Base-by-base conservation (phyloP, 2,329 filamentous ascomycete genomes). In the Botrytis tulipae region DNA sequence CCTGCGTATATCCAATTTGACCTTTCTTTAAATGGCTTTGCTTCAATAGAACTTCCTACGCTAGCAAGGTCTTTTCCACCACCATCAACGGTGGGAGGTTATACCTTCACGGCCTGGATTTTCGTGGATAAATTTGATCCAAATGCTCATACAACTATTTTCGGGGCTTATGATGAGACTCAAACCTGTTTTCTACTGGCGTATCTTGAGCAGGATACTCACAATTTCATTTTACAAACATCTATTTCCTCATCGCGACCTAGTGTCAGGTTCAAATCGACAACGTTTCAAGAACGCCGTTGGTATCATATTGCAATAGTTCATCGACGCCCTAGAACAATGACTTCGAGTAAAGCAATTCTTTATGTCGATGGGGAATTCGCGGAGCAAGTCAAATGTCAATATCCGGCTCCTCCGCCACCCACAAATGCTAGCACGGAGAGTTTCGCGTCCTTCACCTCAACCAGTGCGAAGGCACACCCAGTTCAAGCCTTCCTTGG, bases 271-370 rank as follows among this genome's bases (percentile, higher is more conserved):
- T 99, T 99, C 86, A 97, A 96, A 81, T 92, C 92, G 3, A 89
- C 91, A 18, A 85, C 87, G 0, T 98, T 99, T 80, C 85, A 90
- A 78, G 87, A 92, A 76, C 88, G 90, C 72, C 87, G 85, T 78
- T 99, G 96, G 96, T 99, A 99, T 82, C 96, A 99, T 82, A 89
- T 99, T 78, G 93, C 92, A 61, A 84, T 99, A 75, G 93, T 96
- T 37, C 96, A 99, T 82, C 90, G 92, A 68, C 89, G 91, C 51
- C 90, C 92, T 14, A 94, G 91, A 82, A 89, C 93, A 0, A 90
- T 93, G 81, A 88, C 88, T 16, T 88, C 91, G 4, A 93, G 93
- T 79, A 94, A 94, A 78, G 95, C 95, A 29, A 92, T 92, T 20
- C 87, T 99, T 20, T 98, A 95, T 80, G 90, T 99, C 75, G 90